Conservation (phyloP, 345 rosid species). For the Streptanthus diversifolius region DNA sequence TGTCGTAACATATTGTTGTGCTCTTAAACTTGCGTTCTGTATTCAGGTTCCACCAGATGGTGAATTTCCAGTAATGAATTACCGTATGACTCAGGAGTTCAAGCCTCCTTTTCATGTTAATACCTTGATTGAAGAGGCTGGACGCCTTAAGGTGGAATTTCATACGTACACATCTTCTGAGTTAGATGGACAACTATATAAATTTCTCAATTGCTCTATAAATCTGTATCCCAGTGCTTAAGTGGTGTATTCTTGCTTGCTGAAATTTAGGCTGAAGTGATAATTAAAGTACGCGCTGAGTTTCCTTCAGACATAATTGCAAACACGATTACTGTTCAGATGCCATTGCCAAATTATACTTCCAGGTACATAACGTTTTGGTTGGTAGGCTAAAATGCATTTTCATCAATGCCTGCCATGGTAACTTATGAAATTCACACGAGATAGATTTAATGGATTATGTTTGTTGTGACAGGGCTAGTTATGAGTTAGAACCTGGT, state of each 20-base stretch:
- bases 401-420: background rate
- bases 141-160: slow-evolving; percentile 65
- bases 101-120: slow-evolving; percentile 95
- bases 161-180: background rate
- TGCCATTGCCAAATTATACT: slow-evolving; percentile 94
- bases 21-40: slow-evolving; percentile 23
- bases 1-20: background rate
- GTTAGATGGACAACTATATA: slow-evolving; percentile 8
- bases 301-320: slow-evolving; percentile 76
- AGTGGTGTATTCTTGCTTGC: slow-evolving; percentile 7
- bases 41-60: slow-evolving; percentile 96
- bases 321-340: slow-evolving; percentile 73
- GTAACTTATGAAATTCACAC: background rate
- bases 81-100: slow-evolving; percentile 98
- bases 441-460: background rate
- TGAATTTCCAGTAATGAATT: slow-evolving; percentile 99
- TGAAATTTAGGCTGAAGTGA: slow-evolving; percentile 82
- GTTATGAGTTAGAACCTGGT: slow-evolving; percentile 83
- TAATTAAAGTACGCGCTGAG: slow-evolving; percentile 78
- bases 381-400: background rate
- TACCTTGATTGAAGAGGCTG: slow-evolving; percentile 93
- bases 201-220: background rate
- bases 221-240: background rate
- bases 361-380: slow-evolving; percentile 51
- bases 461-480: slow-evolving; percentile 50